Base-by-base conservation (phyloP, 257 asterid species). In the Nicotiana noctiflora region DNA sequence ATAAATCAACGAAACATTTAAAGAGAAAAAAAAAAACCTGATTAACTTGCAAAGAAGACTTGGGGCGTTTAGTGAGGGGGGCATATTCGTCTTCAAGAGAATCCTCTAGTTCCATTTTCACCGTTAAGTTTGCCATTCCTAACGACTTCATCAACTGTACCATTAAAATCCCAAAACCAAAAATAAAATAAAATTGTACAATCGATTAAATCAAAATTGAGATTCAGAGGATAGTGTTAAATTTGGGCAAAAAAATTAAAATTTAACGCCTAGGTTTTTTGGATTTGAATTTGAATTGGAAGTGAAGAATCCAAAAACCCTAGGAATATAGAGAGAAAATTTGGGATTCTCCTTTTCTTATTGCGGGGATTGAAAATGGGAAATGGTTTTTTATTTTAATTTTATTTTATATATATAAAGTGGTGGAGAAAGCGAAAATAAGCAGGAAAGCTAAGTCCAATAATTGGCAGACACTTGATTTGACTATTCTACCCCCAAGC, bases 1-100 rank as follows among this genome's bases (percentile, higher is more conserved):
- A 70, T 18, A 19, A 2, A 18, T 32, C 2, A 77, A 18, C 65
- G 11, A 4, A 37, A 68, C 31, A 14, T 37, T 12, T 10, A 5
- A 60, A 53, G 18, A 18, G 70, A 8, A 21, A n/a, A 6, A 18
- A n/a, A 34, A 51, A 19, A 77, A 91, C 97, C 94, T 85, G 91
- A 83, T 72, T 46, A 72, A 77, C 75, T 68, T 82, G 77, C 18
- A 81, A 79, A 37, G 88, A 84, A 18, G 55, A 63, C 60, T 88
- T 87, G 77, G 88, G 78, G 32, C 97, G 93, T 81, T 93, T 93
- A 27, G 82, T 29, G 55, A 85, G 85, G 75, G 87, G 90, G n/a
- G 77, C 92, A 52, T 84, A 81, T 84, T 84, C 83, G 29, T 87
- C 93, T 68, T 91, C 95, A 9, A 80, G 23, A 62, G 83, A 84